Base-by-base conservation (phyloP, 2,329 filamentous ascomycete genomes). In the Daldinia sp. region DNA sequence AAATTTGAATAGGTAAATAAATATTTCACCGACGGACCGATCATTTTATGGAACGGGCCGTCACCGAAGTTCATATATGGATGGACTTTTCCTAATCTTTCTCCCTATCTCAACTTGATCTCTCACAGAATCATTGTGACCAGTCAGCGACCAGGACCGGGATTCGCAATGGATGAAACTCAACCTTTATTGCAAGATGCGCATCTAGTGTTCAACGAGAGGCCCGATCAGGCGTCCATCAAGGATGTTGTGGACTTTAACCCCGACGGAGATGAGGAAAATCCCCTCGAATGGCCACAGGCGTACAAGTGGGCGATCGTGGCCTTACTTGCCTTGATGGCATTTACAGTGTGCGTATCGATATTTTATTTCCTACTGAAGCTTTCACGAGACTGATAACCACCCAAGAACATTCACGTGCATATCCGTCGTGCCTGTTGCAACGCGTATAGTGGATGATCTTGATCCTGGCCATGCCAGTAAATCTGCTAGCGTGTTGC, bases 301-400 rank as follows among this genome's bases (percentile, higher is more conserved):
- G 64, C 76, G 1, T 85, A 83, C 74, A 85, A 86, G 72, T 84
- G 83, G 81, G 74, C 77, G 21, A 78, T 87, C 50, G 82, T 86
- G n/a, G 68, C 75, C 15, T 70, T 87, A 32, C 76, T 87, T 25
- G 81, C 82, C 17, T 77, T 82, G 50, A 85, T 83, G 79, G 81
- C 82, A 0, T 87, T 87, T 63, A 85, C 82, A 0, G 83, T 87
- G 83, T 86, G 78, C 21, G 77, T 70, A 27, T 34, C 32, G 17
- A 13, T 8, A 27, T 13, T 11, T 15, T 23, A 10, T 7, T n/a
- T n/a, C n/a, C 9, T 35, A 23, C 35, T 7, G 6, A 45, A 27
- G 10, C 15, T 43, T 23, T 9, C 10, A 23, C 17, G 4, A 23
- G 35, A 19, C 45, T 60, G 7, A 35, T 37, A 2, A 17, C 49